A percentile compares a stretch with the other conserved stretches of the same genome.
Conservation (phyloP, 192 early-diverging fungal species). For the Podila verticillata region DNA sequence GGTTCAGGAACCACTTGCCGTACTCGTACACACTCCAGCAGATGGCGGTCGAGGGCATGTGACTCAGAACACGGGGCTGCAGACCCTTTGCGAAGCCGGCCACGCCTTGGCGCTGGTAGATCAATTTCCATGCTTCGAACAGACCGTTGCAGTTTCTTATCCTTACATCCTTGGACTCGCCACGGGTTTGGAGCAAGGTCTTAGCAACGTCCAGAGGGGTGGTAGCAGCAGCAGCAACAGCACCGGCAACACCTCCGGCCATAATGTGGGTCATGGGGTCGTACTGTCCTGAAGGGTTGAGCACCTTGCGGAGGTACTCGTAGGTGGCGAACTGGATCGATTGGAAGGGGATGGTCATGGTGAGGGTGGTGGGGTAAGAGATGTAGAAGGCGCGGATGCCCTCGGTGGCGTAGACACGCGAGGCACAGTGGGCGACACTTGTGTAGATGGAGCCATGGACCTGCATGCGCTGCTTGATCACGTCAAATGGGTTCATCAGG, state of each 20-base stretch:
- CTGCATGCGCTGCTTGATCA: constrained; percentile 98
- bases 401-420: constrained; percentile 75
- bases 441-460: constrained; percentile 77
- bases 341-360: constrained; percentile 97
- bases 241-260: constrained; percentile 91
- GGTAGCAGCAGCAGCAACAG: constrained; percentile 84
- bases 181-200: constrained; percentile 93
- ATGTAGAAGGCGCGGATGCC: constrained; percentile 91
- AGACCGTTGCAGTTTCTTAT: constrained; percentile 81
- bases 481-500: constrained; percentile 97
- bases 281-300: constrained; percentile 86
- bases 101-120: constrained; percentile 81
- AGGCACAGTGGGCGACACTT: constrained; percentile 75
- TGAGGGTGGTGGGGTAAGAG: constrained; percentile 92
- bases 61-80: constrained; percentile 84
- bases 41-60: constrained; percentile 94
- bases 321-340: constrained; percentile 93
- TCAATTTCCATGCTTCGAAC: constrained; percentile 72
- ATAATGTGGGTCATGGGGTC: constrained; percentile 89
- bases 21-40: constrained; percentile 96
- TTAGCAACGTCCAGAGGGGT: constrained; percentile 96
- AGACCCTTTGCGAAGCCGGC: constrained; percentile 83
- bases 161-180: constrained; percentile 75
- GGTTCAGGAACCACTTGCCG: constrained; percentile 75
- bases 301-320: constrained; percentile 84